Percentiles rank a stretch among this genome's conserved stretches.
These are phyloP conservation scores for Articulospora tetracladia DNA, from an alignment of 495 filamentous ascomycete species.

Conservation along the genomic window DNA sequence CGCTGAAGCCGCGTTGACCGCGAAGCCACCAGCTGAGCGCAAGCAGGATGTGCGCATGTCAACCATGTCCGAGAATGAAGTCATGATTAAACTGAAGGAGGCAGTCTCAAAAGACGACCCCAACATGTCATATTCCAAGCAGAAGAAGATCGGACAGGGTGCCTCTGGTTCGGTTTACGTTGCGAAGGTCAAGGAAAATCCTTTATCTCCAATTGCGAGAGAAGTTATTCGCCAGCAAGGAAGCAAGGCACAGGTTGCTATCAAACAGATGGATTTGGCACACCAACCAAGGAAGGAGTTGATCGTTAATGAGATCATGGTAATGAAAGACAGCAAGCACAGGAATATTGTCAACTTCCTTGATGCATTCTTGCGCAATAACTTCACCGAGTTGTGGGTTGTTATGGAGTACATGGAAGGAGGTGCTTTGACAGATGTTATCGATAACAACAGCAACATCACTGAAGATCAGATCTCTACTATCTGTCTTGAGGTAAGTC, in stretches of 20 bases:
- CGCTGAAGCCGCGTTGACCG: slow-evolving; percentile 74
- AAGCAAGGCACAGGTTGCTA: slow-evolving; percentile 78
- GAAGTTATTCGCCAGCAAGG: slow-evolving; percentile 67
- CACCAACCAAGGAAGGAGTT: slow-evolving; percentile 97
- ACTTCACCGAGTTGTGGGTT: slow-evolving; percentile 92
- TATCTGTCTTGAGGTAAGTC: slow-evolving; percentile 84
- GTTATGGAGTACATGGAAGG: slow-evolving; percentile 99
- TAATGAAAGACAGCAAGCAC: slow-evolving; percentile 98
- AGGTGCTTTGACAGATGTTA: slow-evolving; percentile 94
- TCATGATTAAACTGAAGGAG: slow-evolving; percentile 90
- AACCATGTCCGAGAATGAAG: slow-evolving; percentile 91
- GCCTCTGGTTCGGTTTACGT: slow-evolving; percentile 98
- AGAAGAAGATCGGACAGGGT: slow-evolving; percentile 98
- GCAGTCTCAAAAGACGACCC: slow-evolving; percentile 93
- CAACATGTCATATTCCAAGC: slow-evolving; percentile 89
- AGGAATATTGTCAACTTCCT: slow-evolving; percentile 99
- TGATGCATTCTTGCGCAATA: slow-evolving; percentile 92
- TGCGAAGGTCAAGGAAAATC: slow-evolving; percentile 79
- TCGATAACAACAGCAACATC: slow-evolving; percentile 96
- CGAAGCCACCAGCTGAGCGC: slow-evolving; percentile 65
- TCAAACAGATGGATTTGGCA: slow-evolving; percentile 99
- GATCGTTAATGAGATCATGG: slow-evolving; percentile 98
- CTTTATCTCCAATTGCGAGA: slow-evolving; percentile 60
- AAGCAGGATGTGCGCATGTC: slow-evolving; percentile 94
- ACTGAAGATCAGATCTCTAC: slow-evolving; percentile 96